These are phyloP conservation scores for Leishmania guyanensis DNA, from an alignment of 208 protist genomes.

Conservation along the genomic window DNA sequence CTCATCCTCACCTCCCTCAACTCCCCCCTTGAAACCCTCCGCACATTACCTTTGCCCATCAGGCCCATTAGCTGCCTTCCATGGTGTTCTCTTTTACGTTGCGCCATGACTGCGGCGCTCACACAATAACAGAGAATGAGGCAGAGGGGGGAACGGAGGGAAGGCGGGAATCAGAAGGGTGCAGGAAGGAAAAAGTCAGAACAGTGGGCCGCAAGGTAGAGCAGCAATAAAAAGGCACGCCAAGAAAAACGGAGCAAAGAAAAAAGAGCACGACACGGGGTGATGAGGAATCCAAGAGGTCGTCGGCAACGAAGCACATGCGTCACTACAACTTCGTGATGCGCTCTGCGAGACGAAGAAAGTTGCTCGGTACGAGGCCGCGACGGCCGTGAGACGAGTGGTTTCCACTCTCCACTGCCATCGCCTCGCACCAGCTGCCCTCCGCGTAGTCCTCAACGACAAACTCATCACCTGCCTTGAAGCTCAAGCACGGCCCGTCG, in stretches of 20 bases:
- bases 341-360: conserved; percentile 60
- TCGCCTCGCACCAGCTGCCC: conserved; percentile 73
- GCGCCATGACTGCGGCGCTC: background rate
- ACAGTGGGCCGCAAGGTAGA: background rate
- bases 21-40: too few species aligned
- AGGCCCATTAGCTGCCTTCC: background rate
- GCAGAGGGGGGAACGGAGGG: background rate
- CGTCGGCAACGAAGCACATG: background rate
- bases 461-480: conserved; percentile 84
- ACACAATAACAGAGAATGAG: background rate
- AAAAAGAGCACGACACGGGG: background rate
- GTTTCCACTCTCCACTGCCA: conserved; percentile 27
- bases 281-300: background rate
- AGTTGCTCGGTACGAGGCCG: conserved; percentile 79
- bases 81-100: too few species aligned
- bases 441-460: conserved; percentile 74
- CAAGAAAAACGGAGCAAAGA: background rate
- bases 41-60: background rate
- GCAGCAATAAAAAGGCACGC: background rate
- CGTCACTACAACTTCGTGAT: conserved; percentile 40
- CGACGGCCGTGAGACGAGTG: conserved; percentile 22
- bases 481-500: conserved; percentile 55
- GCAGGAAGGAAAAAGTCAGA: too few species aligned
- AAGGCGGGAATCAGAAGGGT: background rate
- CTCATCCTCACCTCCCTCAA: background rate